Evolutionary conservation across 108 stramenopile species (phyloP), one percentile per base, ranked within the genome.

Genomic region (Conticribra guillardii): DNA sequence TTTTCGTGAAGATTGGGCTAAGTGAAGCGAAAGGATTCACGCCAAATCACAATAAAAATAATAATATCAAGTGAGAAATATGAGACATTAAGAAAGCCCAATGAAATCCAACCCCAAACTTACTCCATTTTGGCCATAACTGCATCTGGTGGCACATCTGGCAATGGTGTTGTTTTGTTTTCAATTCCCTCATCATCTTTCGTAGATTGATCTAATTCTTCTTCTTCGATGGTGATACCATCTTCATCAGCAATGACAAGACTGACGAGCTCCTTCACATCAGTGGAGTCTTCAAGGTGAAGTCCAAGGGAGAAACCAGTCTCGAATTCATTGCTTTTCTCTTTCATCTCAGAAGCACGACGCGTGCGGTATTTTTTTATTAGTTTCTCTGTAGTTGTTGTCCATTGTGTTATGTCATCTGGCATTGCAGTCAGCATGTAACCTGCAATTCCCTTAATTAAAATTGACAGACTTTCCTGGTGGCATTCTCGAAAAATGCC

Each of bases 41-140:
- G 37, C 37, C 37, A 41, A 41, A 41, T 41, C n/a, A n/a, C n/a
- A n/a, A n/a, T n/a, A n/a, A n/a, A n/a, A n/a, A n/a, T n/a, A n/a
- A n/a, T n/a, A n/a, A n/a, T n/a, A n/a, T n/a, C n/a, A n/a, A n/a
- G n/a, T n/a, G n/a, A n/a, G n/a, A n/a, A n/a, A n/a, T n/a, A n/a
- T n/a, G n/a, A n/a, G n/a, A n/a, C n/a, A n/a, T n/a, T n/a, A n/a
- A n/a, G n/a, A n/a, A n/a, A n/a, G n/a, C n/a, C n/a, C n/a, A n/a
- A n/a, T n/a, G n/a, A n/a, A n/a, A n/a, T n/a, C n/a, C n/a, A n/a
- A n/a, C n/a, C n/a, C n/a, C 11, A 11, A 41, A 41, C 37, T 41
- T 41, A 41, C 37, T 85, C 80, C 94, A 95, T 95, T 28, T 86
- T 82, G 46, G 69, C 58, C 3, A 90, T 49, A 3, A 77, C 23